Base-by-base conservation (phyloP, 441 rosid genomes). In the Brassica hybrid region DNA sequence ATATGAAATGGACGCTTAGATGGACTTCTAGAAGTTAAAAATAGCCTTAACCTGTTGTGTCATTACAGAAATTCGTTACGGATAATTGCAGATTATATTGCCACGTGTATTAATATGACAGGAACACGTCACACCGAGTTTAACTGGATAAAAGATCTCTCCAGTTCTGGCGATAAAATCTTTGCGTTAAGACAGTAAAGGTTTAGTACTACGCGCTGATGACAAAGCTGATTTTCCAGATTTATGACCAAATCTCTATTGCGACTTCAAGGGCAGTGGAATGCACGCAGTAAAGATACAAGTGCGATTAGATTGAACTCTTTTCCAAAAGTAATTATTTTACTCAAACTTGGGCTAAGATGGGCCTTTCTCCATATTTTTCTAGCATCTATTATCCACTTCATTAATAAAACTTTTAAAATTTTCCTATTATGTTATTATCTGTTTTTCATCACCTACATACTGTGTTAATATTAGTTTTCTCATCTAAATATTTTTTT, bases 121-220 rank as follows among this genome's bases (percentile, higher is more conserved):
- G 19, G 79, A 43, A 23, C 75, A 69, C 64, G 79, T 69, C 10
- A 25, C 14, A 17, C 3, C 10, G 9, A 7, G 5, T 62, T 61
- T 43, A 34, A 73, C 71, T 62, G 71, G 74, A 79, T 62, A 34
- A 36, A 45, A 45, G 7, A 41, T 11, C 5, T 45, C 54, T 45
- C 54, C 2, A n/a, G 14, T 17, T 50, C 73, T 52, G 60, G 19
- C 63, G 23, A 74, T 30, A 56, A 79, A 45, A 79, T 74, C 75
- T 25, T 79, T 68, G 75, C 48, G 74, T 61, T 69, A 48, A 72
- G 77, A 78, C 78, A 72, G 68, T 48, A 67, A 60, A 21, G 56
- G 23, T 16, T 73, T 60, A 8, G 4, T 48, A 7, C 61, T 13
- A 56, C 27, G 25, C 61, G 61, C 61, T 9, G 23, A 8, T 56